These are phyloP conservation scores for Nemania serpens DNA, from an alignment of 2,329 filamentous ascomycete genomes.

Conservation along the genomic window DNA sequence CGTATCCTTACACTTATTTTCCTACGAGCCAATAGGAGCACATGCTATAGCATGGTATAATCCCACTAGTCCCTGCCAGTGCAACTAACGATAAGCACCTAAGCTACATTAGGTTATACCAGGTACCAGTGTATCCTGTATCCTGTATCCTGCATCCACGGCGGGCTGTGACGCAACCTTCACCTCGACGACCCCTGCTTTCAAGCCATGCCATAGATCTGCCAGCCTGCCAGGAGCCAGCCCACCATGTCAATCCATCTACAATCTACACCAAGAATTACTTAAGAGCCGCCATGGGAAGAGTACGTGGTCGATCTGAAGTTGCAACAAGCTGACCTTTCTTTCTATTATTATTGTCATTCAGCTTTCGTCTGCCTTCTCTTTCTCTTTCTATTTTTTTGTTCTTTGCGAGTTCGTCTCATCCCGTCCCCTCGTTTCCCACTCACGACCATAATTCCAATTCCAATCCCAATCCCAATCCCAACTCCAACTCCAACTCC, in stretches of 20 bases:
- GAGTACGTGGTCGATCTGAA: too few species aligned
- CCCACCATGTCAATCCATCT: background rate
- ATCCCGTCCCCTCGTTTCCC: too few species aligned
- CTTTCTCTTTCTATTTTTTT: background rate
- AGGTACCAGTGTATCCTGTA: background rate
- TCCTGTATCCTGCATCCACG: too few species aligned
- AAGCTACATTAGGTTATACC: too few species aligned
- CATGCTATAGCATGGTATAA: too few species aligned
- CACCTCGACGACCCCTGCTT: background rate
- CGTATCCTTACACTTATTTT: too few species aligned
- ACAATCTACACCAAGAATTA: background rate
- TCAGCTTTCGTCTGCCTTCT: background rate
- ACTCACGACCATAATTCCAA: background rate
- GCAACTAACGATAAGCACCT: too few species aligned
- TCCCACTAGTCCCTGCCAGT: too few species aligned
- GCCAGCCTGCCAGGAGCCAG: background rate
- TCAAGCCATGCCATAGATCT: background rate
- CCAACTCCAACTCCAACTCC: background rate
- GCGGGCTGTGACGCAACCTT: background rate
- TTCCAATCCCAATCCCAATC: too few species aligned
- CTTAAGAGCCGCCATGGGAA: slow-evolving; percentile 7
- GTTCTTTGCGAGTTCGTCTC: too few species aligned
- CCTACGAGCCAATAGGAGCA: too few species aligned
- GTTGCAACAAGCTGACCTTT: background rate
- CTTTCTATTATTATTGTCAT: background rate